phyloP scores from a whole-genome alignment of 495 filamentous ascomycete genomes.

The Trichoderma reesei region DNA sequence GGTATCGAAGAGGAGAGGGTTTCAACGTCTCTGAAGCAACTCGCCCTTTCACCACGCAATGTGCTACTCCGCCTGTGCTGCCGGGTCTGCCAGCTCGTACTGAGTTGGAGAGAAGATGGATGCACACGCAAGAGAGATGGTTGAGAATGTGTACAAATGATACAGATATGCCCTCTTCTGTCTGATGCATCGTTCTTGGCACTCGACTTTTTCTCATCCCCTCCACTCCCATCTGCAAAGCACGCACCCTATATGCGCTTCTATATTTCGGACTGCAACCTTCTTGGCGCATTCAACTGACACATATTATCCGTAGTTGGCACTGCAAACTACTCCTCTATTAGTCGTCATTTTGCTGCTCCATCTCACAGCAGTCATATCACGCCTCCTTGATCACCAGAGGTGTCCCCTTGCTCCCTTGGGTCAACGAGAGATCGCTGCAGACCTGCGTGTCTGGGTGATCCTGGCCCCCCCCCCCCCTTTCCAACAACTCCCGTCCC shows the following conservation, averaged over 20 bases:
- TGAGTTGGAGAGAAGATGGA: background rate
- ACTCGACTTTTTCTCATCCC: background rate
- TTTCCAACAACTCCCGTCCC: background rate
- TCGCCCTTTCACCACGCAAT: background rate
- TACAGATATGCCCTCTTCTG: background rate
- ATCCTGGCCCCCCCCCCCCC: background rate
- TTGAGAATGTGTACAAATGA: too few relatives aligned
- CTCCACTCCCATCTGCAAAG: background rate
- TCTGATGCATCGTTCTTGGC: background rate
- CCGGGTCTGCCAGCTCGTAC: background rate
- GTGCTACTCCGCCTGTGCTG: constrained; percentile 1
- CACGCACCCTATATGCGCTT: background rate
- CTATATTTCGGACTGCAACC: background rate
- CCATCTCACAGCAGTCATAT: background rate
- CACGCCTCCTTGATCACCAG: background rate
- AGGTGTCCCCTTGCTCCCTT: background rate
- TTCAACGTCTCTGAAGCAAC: background rate
- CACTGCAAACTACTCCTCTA: too few relatives aligned
- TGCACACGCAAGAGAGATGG: too few relatives aligned
- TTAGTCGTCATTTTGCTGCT: too few relatives aligned
- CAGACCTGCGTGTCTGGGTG: background rate
- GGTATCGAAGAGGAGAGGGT: background rate
- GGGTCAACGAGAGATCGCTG: background rate
- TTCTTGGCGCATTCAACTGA: too few relatives aligned
- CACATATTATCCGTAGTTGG: too few relatives aligned